Evolutionary conservation across 1,284 basidiomycete species (phyloP).

Genomic region (Cutaneotrichosporon sp.): DNA sequence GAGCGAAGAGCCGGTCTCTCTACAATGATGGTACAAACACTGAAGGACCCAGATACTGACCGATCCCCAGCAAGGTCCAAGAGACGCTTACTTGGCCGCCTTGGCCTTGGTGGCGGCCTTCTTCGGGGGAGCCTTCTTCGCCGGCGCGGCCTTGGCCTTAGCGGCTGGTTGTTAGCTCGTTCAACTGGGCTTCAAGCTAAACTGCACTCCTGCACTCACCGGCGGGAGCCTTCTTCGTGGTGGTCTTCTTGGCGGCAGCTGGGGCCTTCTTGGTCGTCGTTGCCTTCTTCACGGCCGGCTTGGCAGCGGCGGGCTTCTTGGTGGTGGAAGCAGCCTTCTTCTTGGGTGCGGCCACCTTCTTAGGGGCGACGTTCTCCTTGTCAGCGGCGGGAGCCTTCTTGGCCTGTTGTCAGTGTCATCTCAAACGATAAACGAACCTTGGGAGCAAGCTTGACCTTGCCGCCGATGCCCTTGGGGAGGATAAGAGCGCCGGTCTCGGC

Average conservation of each 20-base stretch:
- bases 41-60: slow-evolving; percentile 10
- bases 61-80: slow-evolving; percentile 3
- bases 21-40: slow-evolving; percentile 11
- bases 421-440: slow-evolving; percentile 39
- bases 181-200: neutral
- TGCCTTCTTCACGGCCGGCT: slow-evolving; percentile 31
- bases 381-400: slow-evolving; percentile 48
- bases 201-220: neutral
- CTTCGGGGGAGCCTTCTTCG: slow-evolving; percentile 23
- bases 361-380: slow-evolving; percentile 59
- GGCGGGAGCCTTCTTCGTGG: slow-evolving; percentile 34
- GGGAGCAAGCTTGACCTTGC: slow-evolving; percentile 75
- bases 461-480: slow-evolving; percentile 79
- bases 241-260: slow-evolving; percentile 31
- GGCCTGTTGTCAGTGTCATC: neutral
- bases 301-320: slow-evolving; percentile 36
- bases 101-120: slow-evolving; percentile 54
- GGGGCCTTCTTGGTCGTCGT: slow-evolving; percentile 53
- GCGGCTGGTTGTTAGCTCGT: slow-evolving; percentile 13
- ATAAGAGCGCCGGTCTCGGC: slow-evolving; percentile 75
- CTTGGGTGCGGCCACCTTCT: slow-evolving; percentile 34
- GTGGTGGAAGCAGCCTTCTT: slow-evolving; percentile 37
- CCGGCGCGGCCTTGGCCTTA: slow-evolving; percentile 24
- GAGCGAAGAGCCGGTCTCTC: slow-evolving; percentile 11
- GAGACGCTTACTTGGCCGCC: slow-evolving; percentile 25